Percentiles rank a stretch among this genome's conserved stretches.
phyloP scores from a whole-genome alignment of 768 basidiomycete genomes.

The Ramaria sp. region DNA sequence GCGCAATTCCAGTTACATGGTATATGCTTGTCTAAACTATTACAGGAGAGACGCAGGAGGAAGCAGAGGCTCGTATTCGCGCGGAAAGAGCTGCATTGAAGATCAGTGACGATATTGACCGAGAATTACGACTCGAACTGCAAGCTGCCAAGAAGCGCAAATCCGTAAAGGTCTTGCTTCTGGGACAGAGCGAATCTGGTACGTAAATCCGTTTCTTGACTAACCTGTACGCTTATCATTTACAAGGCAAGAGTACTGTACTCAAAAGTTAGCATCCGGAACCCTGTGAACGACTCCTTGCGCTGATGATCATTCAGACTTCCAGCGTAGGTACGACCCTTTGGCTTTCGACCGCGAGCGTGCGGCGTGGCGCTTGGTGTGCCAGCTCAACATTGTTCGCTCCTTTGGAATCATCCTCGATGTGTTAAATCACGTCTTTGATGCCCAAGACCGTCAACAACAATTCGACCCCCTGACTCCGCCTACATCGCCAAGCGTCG shows the following conservation, averaged over 20 bases:
- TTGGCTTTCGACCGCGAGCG: conserved; percentile 59
- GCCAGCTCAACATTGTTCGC: conserved; percentile 68
- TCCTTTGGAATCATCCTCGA: conserved; percentile 60
- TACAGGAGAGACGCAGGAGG: conserved; percentile 50
- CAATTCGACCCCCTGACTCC: not conserved
- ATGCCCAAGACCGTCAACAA: conserved; percentile 20
- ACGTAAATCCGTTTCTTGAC: conserved; percentile 28
- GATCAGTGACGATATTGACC: conserved; percentile 74
- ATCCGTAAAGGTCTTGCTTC: conserved; percentile 61
- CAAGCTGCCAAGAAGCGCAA: conserved; percentile 53
- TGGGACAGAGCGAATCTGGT: conserved; percentile 82
- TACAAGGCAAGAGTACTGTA: conserved; percentile 8
- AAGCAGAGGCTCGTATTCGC: conserved; percentile 36
- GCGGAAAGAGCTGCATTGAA: conserved; percentile 37
- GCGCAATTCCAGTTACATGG: not conserved
- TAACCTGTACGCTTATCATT: conserved; percentile 4
- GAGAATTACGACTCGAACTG: conserved; percentile 60
- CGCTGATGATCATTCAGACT: conserved; percentile 38
- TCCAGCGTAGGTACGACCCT: conserved; percentile 74
- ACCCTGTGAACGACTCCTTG: not conserved
- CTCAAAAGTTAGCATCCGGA: not conserved
- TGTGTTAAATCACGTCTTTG: conserved; percentile 33
- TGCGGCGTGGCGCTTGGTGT: conserved; percentile 55
- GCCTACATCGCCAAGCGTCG: not conserved
- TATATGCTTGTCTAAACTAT: conserved; percentile 49